phyloP scores from a whole-genome alignment of 2,329 filamentous ascomycete genomes.

The Penicillium decumbens region DNA sequence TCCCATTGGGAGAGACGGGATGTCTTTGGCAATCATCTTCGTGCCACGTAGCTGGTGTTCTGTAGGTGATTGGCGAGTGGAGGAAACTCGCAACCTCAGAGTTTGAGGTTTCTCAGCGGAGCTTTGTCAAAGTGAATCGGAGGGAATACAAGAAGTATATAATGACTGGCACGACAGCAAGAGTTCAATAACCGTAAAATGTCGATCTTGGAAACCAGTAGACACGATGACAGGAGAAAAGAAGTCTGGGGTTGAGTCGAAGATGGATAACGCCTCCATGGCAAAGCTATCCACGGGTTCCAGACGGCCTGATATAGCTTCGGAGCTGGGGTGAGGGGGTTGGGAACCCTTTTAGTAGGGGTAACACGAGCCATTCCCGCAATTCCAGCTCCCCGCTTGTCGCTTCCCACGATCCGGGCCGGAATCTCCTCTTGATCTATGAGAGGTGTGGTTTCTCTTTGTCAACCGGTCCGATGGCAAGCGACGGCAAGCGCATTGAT shows the following conservation, averaged over 20 bases:
- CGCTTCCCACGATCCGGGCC: conserved; percentile 11
- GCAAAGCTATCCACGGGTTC: conserved; percentile 1
- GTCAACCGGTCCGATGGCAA: conserved; percentile 31
- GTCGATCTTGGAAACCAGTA: not conserved
- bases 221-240: not conserved
- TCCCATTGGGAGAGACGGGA: conserved; percentile 42
- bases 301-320: conserved; percentile 3
- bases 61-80: not conserved
- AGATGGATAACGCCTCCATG: conserved; percentile 3
- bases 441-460: conserved; percentile 24
- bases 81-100: not conserved
- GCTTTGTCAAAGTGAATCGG: not conserved
- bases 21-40: conserved; percentile 37
- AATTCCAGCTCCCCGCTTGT: not conserved
- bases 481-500: conserved; percentile 31
- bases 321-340: not conserved
- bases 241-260: conserved; percentile 4
- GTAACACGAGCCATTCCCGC: conserved; percentile 1
- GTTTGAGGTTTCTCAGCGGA: not conserved
- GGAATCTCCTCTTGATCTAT: conserved; percentile 8
- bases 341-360: not conserved
- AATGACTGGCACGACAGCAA: not conserved
- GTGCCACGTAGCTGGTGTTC: not conserved
- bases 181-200: not conserved
- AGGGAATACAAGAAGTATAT: not conserved